Evolutionary conservation across 805 yeast genomes (phyloP).

Genomic region (Candida ortonii): DNA sequence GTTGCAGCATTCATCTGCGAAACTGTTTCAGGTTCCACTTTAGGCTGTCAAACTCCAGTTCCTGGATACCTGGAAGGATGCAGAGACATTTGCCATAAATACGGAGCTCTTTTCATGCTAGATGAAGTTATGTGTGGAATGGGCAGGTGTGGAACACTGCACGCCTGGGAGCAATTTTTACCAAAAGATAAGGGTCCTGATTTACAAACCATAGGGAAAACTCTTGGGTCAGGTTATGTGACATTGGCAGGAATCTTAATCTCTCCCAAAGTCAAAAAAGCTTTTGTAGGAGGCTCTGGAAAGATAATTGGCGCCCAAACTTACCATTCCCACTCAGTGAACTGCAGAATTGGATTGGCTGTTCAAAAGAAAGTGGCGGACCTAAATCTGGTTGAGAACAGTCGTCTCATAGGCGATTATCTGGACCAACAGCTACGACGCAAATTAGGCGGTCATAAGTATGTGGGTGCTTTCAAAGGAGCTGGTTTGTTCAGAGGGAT

Average conservation of each 20-base stretch:
- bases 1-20: slow-evolving; percentile 41
- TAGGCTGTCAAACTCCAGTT: slow-evolving; percentile 42
- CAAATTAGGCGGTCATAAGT: slow-evolving; percentile 23
- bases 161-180: slow-evolving; percentile 33
- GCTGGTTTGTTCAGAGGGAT: slow-evolving; percentile 50
- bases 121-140: slow-evolving; percentile 58
- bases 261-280: slow-evolving; percentile 38
- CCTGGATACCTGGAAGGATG: slow-evolving; percentile 44
- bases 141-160: slow-evolving; percentile 46
- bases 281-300: slow-evolving; percentile 36
- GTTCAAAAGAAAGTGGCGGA: slow-evolving; percentile 40
- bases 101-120: slow-evolving; percentile 43
- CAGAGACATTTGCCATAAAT: slow-evolving; percentile 45
- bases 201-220: slow-evolving; percentile 45
- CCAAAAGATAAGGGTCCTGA: slow-evolving; percentile 38
- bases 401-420: slow-evolving; percentile 38
- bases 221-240: slow-evolving; percentile 45
- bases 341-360: slow-evolving; percentile 41
- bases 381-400: slow-evolving; percentile 36
- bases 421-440: slow-evolving; percentile 33
- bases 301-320: slow-evolving; percentile 44
- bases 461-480: slow-evolving; percentile 49
- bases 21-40: slow-evolving; percentile 44
- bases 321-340: slow-evolving; percentile 42
- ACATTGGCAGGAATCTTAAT: slow-evolving; percentile 45